These are phyloP conservation scores for Dendrobium huoshanense DNA, from an alignment of 106 monocot species.

Conservation along the genomic window DNA sequence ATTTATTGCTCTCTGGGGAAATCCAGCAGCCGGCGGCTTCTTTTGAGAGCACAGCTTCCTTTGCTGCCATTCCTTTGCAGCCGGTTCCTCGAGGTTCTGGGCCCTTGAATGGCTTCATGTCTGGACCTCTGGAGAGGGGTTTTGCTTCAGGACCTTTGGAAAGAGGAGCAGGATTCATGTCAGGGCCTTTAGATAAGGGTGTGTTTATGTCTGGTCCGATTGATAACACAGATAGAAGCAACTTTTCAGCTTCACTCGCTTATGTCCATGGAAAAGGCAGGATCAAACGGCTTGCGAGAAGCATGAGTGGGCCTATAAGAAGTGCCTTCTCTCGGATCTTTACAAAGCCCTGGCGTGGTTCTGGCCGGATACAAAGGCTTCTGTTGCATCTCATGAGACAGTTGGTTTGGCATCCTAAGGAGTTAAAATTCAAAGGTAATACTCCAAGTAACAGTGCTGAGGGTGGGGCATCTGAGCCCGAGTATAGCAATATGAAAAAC, in stretches of 20 bases:
- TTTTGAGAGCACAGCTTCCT: constrained; percentile 93
- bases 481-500: constrained; percentile 57
- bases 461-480: constrained; percentile 57
- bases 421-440: constrained; percentile 38
- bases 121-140: constrained; percentile 86
- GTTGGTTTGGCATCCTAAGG: constrained; percentile 44
- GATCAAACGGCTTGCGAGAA: constrained; percentile 49
- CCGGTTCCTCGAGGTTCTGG: constrained; percentile 93
- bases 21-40: constrained; percentile 82
- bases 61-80: constrained; percentile 83
- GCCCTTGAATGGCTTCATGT: constrained; percentile 85
- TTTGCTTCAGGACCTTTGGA: constrained; percentile 85
- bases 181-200: constrained; percentile 61
- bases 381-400: constrained; percentile 55
- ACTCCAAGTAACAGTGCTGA: constrained; percentile 19
- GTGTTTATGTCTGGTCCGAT: constrained; percentile 78
- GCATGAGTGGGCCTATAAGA: constrained; percentile 73
- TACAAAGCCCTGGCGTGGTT: constrained; percentile 14
- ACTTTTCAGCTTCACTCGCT: constrained; percentile 80
- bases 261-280: constrained; percentile 36
- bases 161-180: constrained; percentile 50
- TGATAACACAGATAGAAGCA: constrained; percentile 50
- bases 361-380: constrained; percentile 57
- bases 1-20: constrained; percentile 31
- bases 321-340: constrained; percentile 52